Evolutionary conservation across 345 rosid species (phyloP).

Genomic region (Salix purpurea): DNA sequence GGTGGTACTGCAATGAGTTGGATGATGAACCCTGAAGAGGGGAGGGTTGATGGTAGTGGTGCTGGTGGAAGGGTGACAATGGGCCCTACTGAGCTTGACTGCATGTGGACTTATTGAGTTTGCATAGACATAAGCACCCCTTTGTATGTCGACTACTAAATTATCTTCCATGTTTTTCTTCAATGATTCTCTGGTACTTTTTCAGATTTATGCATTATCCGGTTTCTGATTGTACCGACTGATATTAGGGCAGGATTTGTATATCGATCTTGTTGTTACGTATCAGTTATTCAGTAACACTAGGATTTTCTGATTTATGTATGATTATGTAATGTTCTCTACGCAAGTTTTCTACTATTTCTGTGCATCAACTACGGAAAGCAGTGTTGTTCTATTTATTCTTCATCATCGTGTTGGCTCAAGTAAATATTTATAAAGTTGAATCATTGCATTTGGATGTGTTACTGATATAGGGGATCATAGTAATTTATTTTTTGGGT

Average conservation of each 20-base stretch:
- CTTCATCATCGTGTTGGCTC: background rate
- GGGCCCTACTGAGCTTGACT: conserved; percentile 63
- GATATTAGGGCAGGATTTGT: background rate
- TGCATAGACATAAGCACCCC: background rate
- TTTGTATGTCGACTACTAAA: background rate
- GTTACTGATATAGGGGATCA: background rate
- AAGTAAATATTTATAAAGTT: background rate
- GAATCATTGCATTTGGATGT: background rate
- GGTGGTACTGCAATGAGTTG: conserved; percentile 25
- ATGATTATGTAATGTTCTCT: background rate
- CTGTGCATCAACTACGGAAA: too few species aligned
- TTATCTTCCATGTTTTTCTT: background rate
- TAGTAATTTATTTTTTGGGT: background rate
- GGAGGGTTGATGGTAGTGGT: conserved; percentile 6
- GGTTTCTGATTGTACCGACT: background rate
- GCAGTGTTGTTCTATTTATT: too few species aligned
- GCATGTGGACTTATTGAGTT: conserved; percentile 51
- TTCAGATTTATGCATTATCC: background rate
- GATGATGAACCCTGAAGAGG: conserved; percentile 28
- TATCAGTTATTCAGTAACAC: background rate
- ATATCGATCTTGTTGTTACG: background rate
- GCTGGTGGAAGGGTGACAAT: conserved; percentile 35
- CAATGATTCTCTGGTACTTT: background rate
- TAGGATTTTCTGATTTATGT: background rate
- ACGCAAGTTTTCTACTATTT: background rate